phyloP scores from a whole-genome alignment of 495 filamentous ascomycete genomes.

The Tuber brumale region DNA sequence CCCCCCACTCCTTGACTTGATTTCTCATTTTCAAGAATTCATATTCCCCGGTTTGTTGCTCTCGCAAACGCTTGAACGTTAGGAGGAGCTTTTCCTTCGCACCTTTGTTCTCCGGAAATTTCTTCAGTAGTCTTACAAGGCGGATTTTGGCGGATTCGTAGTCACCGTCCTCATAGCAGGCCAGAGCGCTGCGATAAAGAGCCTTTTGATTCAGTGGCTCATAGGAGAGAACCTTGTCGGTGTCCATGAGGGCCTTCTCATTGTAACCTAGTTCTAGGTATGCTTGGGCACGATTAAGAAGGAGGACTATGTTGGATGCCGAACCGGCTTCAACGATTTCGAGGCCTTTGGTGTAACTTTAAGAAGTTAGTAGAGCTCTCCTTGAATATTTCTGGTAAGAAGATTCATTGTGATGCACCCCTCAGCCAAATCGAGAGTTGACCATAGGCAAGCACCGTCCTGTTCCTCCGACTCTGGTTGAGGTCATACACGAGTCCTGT shows the following conservation, averaged over 20 bases:
- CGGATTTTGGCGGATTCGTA: conserved; percentile 11
- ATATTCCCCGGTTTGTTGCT: conserved; percentile 15
- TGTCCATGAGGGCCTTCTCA: conserved; percentile 17
- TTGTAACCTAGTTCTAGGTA: conserved; percentile 11
- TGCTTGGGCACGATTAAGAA: conserved; percentile 18
- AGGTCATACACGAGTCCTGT: not conserved
- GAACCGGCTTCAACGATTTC: conserved; percentile 2
- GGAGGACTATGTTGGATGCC: conserved; percentile 8
- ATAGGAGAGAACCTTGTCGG: not conserved
- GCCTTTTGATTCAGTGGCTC: conserved; percentile 22
- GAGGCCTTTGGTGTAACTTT: conserved; percentile 16
- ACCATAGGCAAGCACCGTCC: not conserved
- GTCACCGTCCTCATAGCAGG: conserved; percentile 13
- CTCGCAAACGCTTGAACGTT: conserved; percentile 10
- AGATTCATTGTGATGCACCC: not conserved
- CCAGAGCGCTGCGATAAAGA: conserved; percentile 8
- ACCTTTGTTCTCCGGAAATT: conserved; percentile 4
- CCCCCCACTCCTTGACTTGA: conserved; percentile 1
- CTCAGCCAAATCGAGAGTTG: not conserved
- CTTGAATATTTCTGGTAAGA: not conserved
- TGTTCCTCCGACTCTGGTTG: not conserved
- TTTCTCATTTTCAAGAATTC: conserved; percentile 21
- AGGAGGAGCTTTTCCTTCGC: conserved; percentile 12
- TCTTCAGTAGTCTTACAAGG: not conserved
- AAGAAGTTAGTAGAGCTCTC: not conserved